phyloP scores from a whole-genome alignment of 805 yeast species.

The Ogataea parapolymorpha region DNA sequence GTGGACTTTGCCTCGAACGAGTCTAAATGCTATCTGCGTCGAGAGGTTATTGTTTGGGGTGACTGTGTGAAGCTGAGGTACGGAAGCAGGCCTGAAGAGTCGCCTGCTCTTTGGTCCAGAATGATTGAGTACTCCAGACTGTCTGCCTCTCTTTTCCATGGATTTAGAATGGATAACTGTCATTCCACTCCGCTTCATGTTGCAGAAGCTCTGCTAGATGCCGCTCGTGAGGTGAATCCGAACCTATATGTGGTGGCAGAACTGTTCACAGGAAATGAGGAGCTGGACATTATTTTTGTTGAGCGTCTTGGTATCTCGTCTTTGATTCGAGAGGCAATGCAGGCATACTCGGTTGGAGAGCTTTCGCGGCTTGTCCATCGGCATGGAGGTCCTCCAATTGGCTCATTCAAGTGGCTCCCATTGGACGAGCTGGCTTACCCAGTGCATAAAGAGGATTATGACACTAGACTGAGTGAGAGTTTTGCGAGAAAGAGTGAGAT shows the following conservation, averaged over 20 bases:
- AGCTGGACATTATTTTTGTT: constrained; percentile 83
- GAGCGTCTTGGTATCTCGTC: constrained; percentile 88
- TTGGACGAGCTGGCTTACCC: constrained; percentile 72
- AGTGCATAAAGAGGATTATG: constrained; percentile 39
- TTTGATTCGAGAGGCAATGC: constrained; percentile 95
- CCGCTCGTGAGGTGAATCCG: constrained; percentile 82
- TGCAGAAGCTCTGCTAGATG: constrained; percentile 82
- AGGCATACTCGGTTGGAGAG: constrained; percentile 86
- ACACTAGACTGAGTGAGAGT: constrained; percentile 23
- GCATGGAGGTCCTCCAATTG: constrained; percentile 95
- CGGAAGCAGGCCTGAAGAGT: constrained; percentile 73
- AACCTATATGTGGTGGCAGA: constrained; percentile 92
- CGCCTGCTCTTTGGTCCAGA: constrained; percentile 85
- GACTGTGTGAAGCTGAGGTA: constrained; percentile 93
- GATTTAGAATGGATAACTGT: constrained; percentile 91
- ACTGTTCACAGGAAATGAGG: constrained; percentile 88
- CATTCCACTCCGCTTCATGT: constrained; percentile 96
- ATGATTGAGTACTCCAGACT: constrained; percentile 74
- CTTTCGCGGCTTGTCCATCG: constrained; percentile 81
- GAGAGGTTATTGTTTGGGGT: constrained; percentile 97
- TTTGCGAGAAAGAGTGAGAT: constrained; percentile 52
- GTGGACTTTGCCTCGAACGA: constrained; percentile 85
- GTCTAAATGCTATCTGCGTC: constrained; percentile 76
- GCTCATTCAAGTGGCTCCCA: constrained; percentile 80
- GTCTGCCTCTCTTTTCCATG: constrained; percentile 75